Evolutionary conservation across 2,329 filamentous ascomycete species (phyloP).

Genomic region (Apiospora sp.): DNA sequence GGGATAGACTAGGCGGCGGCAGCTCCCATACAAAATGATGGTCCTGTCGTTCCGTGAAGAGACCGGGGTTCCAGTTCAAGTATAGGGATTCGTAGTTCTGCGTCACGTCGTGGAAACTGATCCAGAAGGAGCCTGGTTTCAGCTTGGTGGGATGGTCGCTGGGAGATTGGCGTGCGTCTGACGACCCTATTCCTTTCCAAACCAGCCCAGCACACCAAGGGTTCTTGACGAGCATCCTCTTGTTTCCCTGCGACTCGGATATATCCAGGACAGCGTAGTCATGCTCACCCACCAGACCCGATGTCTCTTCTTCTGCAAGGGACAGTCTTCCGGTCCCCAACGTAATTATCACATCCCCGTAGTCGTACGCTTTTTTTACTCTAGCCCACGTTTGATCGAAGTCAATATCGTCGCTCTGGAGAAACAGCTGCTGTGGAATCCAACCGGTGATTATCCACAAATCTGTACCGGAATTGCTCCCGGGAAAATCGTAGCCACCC

Average conservation of each 20-base stretch:
- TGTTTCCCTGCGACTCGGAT: conserved; percentile 65
- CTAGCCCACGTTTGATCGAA: conserved; percentile 80
- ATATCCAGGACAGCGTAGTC: conserved; percentile 93
- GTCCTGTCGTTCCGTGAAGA: conserved; percentile 85
- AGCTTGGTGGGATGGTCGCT: conserved; percentile 42
- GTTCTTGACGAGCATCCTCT: conserved; percentile 87
- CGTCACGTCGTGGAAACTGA: conserved; percentile 83
- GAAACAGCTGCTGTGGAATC: conserved; percentile 94
- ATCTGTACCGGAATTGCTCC: conserved; percentile 96
- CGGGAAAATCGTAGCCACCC: conserved; percentile 96
- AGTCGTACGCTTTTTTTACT: conserved; percentile 76
- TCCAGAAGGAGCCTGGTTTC: conserved; percentile 88
- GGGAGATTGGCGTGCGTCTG: conserved; percentile 33
- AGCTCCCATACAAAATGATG: conserved; percentile 88
- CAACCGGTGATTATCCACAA: conserved; percentile 92
- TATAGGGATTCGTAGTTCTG: conserved; percentile 97
- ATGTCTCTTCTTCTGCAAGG: conserved; percentile 75
- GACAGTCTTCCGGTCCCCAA: conserved; percentile 88
- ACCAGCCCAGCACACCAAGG: conserved; percentile 88
- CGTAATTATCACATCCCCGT: conserved; percentile 85
- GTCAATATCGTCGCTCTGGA: conserved; percentile 85
- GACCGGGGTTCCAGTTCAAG: conserved; percentile 92
- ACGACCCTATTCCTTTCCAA: conserved; percentile 66
- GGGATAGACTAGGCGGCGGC: conserved; percentile 53
- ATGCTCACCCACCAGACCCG: conserved; percentile 88